Conservation (phyloP, 1,284 basidiomycete species). For the Papiliotrema fonsecae region DNA sequence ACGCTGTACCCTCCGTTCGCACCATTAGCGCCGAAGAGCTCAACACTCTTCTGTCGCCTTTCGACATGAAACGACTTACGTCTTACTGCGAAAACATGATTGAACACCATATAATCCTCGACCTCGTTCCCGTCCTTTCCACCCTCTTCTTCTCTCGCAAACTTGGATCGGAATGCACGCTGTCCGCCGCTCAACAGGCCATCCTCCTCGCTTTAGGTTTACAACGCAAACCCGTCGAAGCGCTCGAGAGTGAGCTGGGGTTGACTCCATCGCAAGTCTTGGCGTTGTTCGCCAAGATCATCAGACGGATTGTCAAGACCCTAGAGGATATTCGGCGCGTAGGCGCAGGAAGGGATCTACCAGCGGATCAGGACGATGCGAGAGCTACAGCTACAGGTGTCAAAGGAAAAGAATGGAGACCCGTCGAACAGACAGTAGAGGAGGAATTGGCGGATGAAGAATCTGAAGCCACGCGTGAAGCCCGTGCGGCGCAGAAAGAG, state of each 20-base stretch:
- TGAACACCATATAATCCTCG: constrained; percentile 93
- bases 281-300: constrained; percentile 85
- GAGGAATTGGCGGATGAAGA: constrained; percentile 53
- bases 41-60: constrained; percentile 71
- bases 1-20: constrained; percentile 2
- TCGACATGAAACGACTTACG: constrained; percentile 92
- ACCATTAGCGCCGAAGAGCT: constrained; percentile 66
- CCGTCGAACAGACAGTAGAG: constrained; percentile 53
- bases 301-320: constrained; percentile 76
- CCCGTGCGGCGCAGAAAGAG: constrained; percentile 59
- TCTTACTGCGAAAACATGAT: constrained; percentile 94
- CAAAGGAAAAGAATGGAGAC: constrained; percentile 50
- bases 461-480: constrained; percentile 23
- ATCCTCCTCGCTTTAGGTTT: constrained; percentile 85
- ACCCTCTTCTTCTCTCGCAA: constrained; percentile 78
- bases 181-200: constrained; percentile 81
- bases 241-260: constrained; percentile 78
- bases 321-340: constrained; percentile 77
- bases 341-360: constrained; percentile 61
- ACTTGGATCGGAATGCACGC: constrained; percentile 56
- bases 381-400: too few relatives aligned
- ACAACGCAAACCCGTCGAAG: constrained; percentile 87
- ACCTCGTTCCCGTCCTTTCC: constrained; percentile 78
- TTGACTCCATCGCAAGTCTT: constrained; percentile 81
- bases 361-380: constrained; percentile 37